These are phyloP conservation scores for Penicillium olsonii DNA, from an alignment of 2,329 filamentous ascomycete species.

Conservation along the genomic window DNA sequence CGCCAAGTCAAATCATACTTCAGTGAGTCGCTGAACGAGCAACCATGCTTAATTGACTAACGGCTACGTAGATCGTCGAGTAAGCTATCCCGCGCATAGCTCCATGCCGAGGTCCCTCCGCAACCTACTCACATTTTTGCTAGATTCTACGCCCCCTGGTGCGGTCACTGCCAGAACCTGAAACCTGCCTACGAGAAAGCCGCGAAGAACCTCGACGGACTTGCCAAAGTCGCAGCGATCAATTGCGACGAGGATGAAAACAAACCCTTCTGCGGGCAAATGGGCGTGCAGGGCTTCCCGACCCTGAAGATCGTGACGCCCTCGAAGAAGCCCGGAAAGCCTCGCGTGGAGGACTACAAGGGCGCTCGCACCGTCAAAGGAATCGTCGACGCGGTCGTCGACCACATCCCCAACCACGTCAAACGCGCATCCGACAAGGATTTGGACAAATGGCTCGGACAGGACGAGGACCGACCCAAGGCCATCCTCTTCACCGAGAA, in stretches of 20 bases:
- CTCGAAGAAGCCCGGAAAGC: constrained; percentile 75
- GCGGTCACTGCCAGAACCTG: constrained; percentile 93
- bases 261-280: constrained; percentile 79
- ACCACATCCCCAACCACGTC: constrained; percentile 91
- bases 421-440: constrained; percentile 78
- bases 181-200: constrained; percentile 95
- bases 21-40: constrained; percentile 58
- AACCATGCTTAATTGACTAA: background rate
- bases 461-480: constrained; percentile 71
- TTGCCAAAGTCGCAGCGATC: constrained; percentile 91
- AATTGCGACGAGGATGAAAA: constrained; percentile 94
- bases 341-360: constrained; percentile 86
- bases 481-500: constrained; percentile 93
- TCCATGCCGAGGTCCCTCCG: background rate
- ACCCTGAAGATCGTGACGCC: constrained; percentile 92
- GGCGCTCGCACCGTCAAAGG: constrained; percentile 79
- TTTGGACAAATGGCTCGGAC: constrained; percentile 70
- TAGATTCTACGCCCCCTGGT: constrained; percentile 97
- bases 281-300: constrained; percentile 92
- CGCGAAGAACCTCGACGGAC: constrained; percentile 81
- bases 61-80: constrained; percentile 52
- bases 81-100: constrained; percentile 36
- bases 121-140: constrained; percentile 14
- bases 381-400: constrained; percentile 81
- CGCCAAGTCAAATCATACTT: constrained; percentile 85